Base-by-base conservation (phyloP, 2,329 filamentous ascomycete genomes). In the Scolecobasidium constrictum region DNA sequence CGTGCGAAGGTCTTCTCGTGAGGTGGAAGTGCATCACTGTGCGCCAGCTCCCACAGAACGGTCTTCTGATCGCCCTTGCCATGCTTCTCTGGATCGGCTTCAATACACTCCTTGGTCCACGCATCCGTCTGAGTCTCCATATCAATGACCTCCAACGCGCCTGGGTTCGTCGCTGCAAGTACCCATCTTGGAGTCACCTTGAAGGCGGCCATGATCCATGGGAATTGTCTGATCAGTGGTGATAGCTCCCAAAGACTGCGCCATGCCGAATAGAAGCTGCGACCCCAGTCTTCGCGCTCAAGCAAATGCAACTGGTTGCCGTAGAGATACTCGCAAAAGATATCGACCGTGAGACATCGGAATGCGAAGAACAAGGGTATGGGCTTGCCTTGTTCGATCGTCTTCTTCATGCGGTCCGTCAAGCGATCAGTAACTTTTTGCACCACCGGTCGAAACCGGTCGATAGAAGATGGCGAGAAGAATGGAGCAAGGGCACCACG, bases 341-440 rank as follows among this genome's bases (percentile, higher is more conserved):
- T 45, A 44, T 56, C 53, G 4, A 50, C 52, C 3, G 41, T 38
- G 9, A 47, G 44, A 31, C 38, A 53, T 35, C 42, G 49, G 43
- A 47, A 57, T 19, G 55, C 56, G 37, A 46, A 56, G 46, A 53
- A 52, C 21, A 59, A 23, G 35, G 58, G 52, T 3, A 48, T 37
- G 16, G 40, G 44, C 35, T 52, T 49, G 4, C 39, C 43, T 3
- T 47, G 41, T 19, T 43, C 42, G n/a, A 43, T 38, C 19, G 37
- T 31, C 33, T 41, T 31, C 19, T 49, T 44, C 19, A 50, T 47
- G 21, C 45, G 45, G 16, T 35, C 35, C 33, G 35, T 43, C 28
- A 51, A 38, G 20, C 44, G 46, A 28, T 42, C 34, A n/a, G 46
- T 37, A 22, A 42, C 21, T 22, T 36, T 28, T 15, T 45, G 45